Evolutionary conservation across 2,329 filamentous ascomycete genomes (phyloP), one percentile per base, ranked within the genome.

Genomic region (Fusarium paranaense): DNA sequence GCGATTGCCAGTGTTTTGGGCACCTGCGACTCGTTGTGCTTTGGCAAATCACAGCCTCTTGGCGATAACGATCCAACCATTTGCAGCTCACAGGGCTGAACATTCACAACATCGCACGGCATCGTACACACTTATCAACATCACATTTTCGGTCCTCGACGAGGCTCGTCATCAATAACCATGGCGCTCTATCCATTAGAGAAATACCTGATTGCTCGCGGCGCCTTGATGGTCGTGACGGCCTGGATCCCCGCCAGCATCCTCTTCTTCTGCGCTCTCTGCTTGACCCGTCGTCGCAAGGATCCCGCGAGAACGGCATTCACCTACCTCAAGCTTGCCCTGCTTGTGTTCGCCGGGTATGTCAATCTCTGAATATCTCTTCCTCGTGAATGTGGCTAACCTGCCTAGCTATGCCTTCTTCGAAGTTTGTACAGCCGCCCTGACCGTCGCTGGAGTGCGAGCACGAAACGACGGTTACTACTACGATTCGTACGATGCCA

Each of bases 291-390:
- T 2, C 66, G 71, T 33, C 68, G 69, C 20, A 70, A 67, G 0
- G 80, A 81, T 35, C 71, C 74, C 2, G 76, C 76, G 1, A 69
- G 79, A 38, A 70, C 57, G 32, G 80, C 75, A 20, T 74, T 79
- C 14, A 69, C 56, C 3, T 78, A 67, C 20, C 73, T 78, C 58
- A 81, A 80, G 52, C 5, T 62, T 2, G 78, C 79, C 1, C 68
- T 82, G 13, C 62, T 67, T 1, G 56, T 76, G 0, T 82, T 76
- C 32, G 40, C 67, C 6, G 27, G 75, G 81, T 83, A 57, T 56
- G 80, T 57, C 16, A 6, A 45, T 14, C 52, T 5, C 14, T 10
- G 14, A 6, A 18, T 47, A 4, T 59, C 2, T 10, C 18, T 9
- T 32, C 30, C 30, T 32, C 2, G 27, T n/a, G 1, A 2, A 10